Percentiles rank a stretch among this genome's conserved stretches.
These are phyloP conservation scores for Fagopyrum tataricum DNA, from an alignment of 148 eudicot genomes.

Conservation along the genomic window DNA sequence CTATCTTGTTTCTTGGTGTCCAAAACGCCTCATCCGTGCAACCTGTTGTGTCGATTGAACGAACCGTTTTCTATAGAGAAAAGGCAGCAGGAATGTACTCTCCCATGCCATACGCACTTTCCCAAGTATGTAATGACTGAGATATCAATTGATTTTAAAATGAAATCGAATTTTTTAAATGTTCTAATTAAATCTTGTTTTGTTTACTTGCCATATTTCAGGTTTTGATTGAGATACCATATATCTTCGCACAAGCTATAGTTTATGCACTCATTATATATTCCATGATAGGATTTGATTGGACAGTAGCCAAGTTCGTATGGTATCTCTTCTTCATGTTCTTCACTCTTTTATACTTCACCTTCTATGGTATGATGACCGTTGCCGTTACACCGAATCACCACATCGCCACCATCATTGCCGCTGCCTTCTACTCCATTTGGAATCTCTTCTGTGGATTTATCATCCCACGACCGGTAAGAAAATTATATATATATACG, in stretches of 20 bases:
- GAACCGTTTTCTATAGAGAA: slow-evolving; percentile 19
- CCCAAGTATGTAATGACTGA: neutral
- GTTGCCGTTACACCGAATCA: slow-evolving; percentile 36
- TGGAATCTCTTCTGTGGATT: slow-evolving; percentile 46
- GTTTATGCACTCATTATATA: slow-evolving; percentile 31
- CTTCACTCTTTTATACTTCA: slow-evolving; percentile 32
- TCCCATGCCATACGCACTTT: slow-evolving; percentile 12
- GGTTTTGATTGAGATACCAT: slow-evolving; percentile 37
- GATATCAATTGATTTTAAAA: neutral
- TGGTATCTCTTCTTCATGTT: slow-evolving; percentile 38
- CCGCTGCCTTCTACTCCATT: slow-evolving; percentile 24
- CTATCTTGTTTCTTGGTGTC: slow-evolving; percentile 10
- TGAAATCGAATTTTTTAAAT: neutral
- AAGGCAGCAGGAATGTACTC: slow-evolving; percentile 16
- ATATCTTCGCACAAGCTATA: slow-evolving; percentile 20
- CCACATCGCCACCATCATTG: slow-evolving; percentile 24
- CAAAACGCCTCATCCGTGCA: slow-evolving; percentile 15
- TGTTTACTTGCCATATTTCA: neutral
- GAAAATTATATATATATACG: neutral
- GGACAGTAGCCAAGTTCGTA: slow-evolving; percentile 31
- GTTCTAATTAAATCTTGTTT: neutral
- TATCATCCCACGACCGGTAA: slow-evolving; percentile 32
- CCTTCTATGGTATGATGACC: slow-evolving; percentile 41
- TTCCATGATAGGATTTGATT: slow-evolving; percentile 38
- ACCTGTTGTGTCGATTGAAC: slow-evolving; percentile 12